Base-by-base conservation (phyloP, 2,329 filamentous ascomycete genomes). In the Fonsecaea pugnacius region DNA sequence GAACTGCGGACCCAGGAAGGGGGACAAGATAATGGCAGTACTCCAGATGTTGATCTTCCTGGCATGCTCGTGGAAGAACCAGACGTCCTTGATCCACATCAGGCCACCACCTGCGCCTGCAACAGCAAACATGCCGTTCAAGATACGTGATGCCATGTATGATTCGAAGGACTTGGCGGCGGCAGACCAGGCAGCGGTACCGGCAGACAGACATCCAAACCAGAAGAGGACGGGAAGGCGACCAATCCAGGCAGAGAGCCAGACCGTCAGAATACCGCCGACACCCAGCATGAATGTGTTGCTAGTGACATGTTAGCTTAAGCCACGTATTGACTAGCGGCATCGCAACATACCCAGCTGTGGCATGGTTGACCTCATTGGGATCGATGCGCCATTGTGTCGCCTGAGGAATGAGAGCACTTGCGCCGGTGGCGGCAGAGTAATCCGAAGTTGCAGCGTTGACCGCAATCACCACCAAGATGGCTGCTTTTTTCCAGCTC, bases 1-100 rank as follows among this genome's bases (percentile, higher is more conserved):
- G 77, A 77, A 70, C 51, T 76, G 67, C 9, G 76, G 76, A 2
- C 76, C 76, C 24, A 78, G 60, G 66, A 78, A 78, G 7, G 76
- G 82, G 16, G 73, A 74, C 33, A 77, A 55, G 57, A 79, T 74
- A 63, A 78, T 75, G n/a, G 70, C 69, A 9, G 72, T 73, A 10
- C 72, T 73, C 80, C 76, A 77, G 46, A 77, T 71, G 58, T 77
- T 77, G 70, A 78, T 78, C 57, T 70, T 70, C 10, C 67, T 59
- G 3, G 76, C 72, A 38, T 82, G 76, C 66, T 86, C 80, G 68
- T 87, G 85, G 73, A 86, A 85, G 75, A 85, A 87, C 76, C 85
- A 87, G 63, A 85, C 78, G 72, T 87, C 85, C 60, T 85, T 82
- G 71, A 85, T 81, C 70, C 82, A 82, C 68, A 83, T 81, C 58